Evolutionary conservation across 805 yeast species (phyloP).

Genomic region (Komagataella pseudopastoris): DNA sequence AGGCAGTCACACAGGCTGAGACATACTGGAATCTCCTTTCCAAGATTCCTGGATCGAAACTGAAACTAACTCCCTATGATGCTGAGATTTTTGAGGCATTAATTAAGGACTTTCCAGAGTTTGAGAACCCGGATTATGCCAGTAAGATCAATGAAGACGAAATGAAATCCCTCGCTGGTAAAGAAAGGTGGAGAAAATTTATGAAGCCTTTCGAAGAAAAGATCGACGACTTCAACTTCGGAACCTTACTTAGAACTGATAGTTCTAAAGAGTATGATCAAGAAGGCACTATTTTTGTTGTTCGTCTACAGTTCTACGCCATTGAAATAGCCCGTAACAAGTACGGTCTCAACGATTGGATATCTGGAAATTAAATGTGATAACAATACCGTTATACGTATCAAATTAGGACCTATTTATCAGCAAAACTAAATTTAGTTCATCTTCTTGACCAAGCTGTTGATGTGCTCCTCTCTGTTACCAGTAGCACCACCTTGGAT

Average conservation of each 20-base stretch:
- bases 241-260: conserved; percentile 77
- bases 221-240: conserved; percentile 88
- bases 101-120: conserved; percentile 80
- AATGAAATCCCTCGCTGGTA: conserved; percentile 69
- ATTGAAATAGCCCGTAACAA: conserved; percentile 90
- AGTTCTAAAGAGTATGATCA: conserved; percentile 66
- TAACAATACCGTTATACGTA: not conserved
- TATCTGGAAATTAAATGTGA: conserved; percentile 18
- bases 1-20: conserved; percentile 91
- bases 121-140: conserved; percentile 41
- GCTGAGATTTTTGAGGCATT: conserved; percentile 53
- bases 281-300: conserved; percentile 75
- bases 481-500: conserved; percentile 98
- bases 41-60: conserved; percentile 64
- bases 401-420: not conserved
- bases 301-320: conserved; percentile 90
- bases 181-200: conserved; percentile 83
- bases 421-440: conserved; percentile 37
- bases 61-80: conserved; percentile 61
- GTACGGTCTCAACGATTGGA: conserved; percentile 88
- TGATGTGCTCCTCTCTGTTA: conserved; percentile 94
- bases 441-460: conserved; percentile 88
- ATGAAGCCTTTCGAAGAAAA: conserved; percentile 68
- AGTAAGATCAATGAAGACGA: conserved; percentile 58
- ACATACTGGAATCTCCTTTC: conserved; percentile 79